These are phyloP conservation scores for Chlamydomonas asymmetrica DNA, from an alignment of 139 green algal genomes.

Conservation along the genomic window DNA sequence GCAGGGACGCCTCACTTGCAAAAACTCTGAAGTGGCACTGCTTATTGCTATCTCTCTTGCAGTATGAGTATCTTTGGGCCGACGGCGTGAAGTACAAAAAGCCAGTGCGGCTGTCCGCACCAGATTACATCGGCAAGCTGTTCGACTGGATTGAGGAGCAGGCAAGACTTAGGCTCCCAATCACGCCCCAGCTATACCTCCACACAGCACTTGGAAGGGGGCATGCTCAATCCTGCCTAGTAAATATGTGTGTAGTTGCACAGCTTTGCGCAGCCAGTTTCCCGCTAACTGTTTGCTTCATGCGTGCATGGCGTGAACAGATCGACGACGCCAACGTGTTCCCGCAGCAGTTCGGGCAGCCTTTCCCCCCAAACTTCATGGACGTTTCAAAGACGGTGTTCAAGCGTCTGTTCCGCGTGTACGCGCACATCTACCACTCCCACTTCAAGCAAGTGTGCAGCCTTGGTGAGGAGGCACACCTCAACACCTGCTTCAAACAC, in stretches of 20 bases:
- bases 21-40: no score
- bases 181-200: no score
- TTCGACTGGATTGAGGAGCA: conserved; percentile 98
- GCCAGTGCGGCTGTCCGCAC: conserved; percentile 88
- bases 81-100: conserved; percentile 94
- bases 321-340: conserved; percentile 92
- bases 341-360: conserved; percentile 78
- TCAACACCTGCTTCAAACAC: conserved; percentile 99
- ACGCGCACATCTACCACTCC: conserved; percentile 98
- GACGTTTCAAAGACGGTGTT: conserved; percentile 86
- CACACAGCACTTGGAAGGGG: no score
- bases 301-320: no score
- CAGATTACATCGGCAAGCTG: conserved; percentile 94
- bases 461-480: conserved; percentile 88
- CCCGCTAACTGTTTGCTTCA: no score
- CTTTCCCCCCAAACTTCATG: conserved; percentile 90
- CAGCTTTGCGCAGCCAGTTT: no score
- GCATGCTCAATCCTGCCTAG: no score
- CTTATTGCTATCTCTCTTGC: conserved; percentile 16
- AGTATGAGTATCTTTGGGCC: conserved; percentile 99
- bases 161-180: no score
- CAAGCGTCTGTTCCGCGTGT: conserved; percentile 98
- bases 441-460: conserved; percentile 88
- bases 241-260: no score
- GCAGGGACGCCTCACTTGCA: no score